Evolutionary conservation across 225 moss, liverwort and hornwort species (phyloP).

Genomic region (Pseudoscleropodium purum): DNA sequence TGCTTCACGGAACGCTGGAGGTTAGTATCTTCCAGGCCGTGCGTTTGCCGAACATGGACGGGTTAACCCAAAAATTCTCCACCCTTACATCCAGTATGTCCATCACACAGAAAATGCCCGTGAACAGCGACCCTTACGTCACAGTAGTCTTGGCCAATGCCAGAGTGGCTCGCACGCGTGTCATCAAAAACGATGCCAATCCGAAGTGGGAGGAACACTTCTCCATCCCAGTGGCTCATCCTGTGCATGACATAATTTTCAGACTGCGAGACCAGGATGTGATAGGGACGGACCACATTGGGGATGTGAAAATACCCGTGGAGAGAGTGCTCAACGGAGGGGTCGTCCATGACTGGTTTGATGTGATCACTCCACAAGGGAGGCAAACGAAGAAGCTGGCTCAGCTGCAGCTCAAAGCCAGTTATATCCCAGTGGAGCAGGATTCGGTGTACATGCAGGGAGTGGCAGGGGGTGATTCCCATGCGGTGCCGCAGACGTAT

Average conservation of each 20-base stretch:
- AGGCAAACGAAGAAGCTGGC: slow-evolving; percentile 39
- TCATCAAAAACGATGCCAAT: slow-evolving; percentile 57
- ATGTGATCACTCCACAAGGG: slow-evolving; percentile 41
- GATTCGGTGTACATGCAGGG: slow-evolving; percentile 47
- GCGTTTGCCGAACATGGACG: slow-evolving; percentile 78
- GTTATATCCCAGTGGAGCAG: slow-evolving; percentile 50
- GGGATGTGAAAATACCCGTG: slow-evolving; percentile 61
- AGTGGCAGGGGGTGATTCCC: slow-evolving; percentile 22
- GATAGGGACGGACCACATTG: slow-evolving; percentile 78
- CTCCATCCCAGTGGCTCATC: slow-evolving; percentile 74
- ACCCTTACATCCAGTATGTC: slow-evolving; percentile 53
- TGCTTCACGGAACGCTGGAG: slow-evolving; percentile 79
- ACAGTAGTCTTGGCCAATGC: slow-evolving; percentile 73
- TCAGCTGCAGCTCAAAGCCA: slow-evolving; percentile 41
- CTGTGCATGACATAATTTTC: slow-evolving; percentile 50
- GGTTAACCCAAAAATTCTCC: slow-evolving; percentile 58
- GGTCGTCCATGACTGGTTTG: slow-evolving; percentile 60
- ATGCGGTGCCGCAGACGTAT: slow-evolving; percentile 68
- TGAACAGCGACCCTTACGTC: slow-evolving; percentile 85
- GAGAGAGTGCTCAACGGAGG: slow-evolving; percentile 33
- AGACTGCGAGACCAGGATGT: slow-evolving; percentile 76
- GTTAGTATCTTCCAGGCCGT: slow-evolving; percentile 55
- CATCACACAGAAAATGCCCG: slow-evolving; percentile 43
- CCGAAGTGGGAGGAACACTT: slow-evolving; percentile 87
- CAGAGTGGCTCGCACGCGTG: slow-evolving; percentile 79